Evolutionary conservation across 495 filamentous ascomycete species (phyloP).

Genomic region (Penicillium lagena): DNA sequence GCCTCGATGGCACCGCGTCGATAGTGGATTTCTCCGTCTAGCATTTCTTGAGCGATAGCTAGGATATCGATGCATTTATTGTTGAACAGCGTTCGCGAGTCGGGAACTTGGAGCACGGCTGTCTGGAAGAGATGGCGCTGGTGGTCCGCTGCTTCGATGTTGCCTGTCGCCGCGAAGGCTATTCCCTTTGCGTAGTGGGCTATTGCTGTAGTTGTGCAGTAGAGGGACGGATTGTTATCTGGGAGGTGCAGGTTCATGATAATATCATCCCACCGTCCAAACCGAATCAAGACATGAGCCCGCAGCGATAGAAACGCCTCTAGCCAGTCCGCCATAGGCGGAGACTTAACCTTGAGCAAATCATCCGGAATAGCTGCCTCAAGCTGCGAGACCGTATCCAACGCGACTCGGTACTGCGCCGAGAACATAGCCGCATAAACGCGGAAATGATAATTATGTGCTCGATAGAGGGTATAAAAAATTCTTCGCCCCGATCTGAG

Average conservation of each 20-base stretch:
- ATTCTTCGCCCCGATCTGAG: constrained; percentile 38
- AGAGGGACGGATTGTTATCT: constrained; percentile 40
- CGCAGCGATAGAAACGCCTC: constrained; percentile 58
- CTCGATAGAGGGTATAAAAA: constrained; percentile 67
- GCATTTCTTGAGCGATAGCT: constrained; percentile 51
- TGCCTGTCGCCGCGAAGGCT: constrained; percentile 49
- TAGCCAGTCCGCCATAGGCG: constrained; percentile 69
- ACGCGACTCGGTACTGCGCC: constrained; percentile 46
- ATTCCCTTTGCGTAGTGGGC: constrained; percentile 59
- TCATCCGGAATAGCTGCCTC: constrained; percentile 51
- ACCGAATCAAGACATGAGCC: constrained; percentile 59
- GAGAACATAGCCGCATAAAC: constrained; percentile 70
- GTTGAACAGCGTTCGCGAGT: constrained; percentile 56
- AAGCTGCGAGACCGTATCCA: constrained; percentile 47
- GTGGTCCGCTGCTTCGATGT: constrained; percentile 38
- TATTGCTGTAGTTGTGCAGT: constrained; percentile 59
- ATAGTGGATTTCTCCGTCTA: constrained; percentile 65
- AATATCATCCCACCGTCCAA: constrained; percentile 59
- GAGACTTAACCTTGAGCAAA: constrained; percentile 53
- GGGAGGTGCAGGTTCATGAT: constrained; percentile 39
- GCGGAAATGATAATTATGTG: constrained; percentile 60
- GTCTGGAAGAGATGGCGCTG: constrained; percentile 38
- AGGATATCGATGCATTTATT: constrained; percentile 58
- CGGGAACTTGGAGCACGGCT: constrained; percentile 39
- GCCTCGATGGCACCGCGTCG: constrained; percentile 46